Base-by-base conservation (phyloP, 2,329 filamentous ascomycete genomes). In the Colletotrichum karsti region DNA sequence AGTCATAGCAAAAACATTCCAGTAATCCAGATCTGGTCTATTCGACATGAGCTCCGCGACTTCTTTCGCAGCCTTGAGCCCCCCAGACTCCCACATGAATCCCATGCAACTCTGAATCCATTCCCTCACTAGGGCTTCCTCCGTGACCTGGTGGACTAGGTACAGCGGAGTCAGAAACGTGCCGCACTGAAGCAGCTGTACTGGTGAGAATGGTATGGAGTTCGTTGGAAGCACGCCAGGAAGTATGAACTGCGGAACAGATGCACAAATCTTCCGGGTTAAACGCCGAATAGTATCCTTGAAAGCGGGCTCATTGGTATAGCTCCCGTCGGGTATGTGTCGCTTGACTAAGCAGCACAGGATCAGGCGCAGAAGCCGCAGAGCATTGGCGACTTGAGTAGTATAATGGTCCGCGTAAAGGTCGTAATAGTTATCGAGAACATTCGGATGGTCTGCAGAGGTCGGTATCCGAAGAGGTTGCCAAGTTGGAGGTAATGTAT, bases 1-100 rank as follows among this genome's bases (percentile, higher is more conserved):
- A 2, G 74, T 37, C 58, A 70, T 72, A 3, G 72, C 69, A 50
- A 73, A 75, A 2, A 76, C 69, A 3, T 69, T 63, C 70, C 72
- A 73, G 22, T 72, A 75, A 2, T 60, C 63, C 44, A 70, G 22
- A 37, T 71, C 24, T 4, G 55, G 39, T 12, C 9, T 18, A 7
- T 26, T 58, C 10, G 56, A 20, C 37, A 74, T 41, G 18, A 69
- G 28, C 2, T 69, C 53, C 3, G 63, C 66, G 4, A 73, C 63
- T 8, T 61, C 58, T 35, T 46, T 59, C 2, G 73, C 73, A 30
- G 67, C 54, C 22, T 28, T 53, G 7, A 74, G 26, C 3, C 63
- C 64, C 0, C 72, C 73, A 9, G 41, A 51, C 5, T 69, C 59
- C n/a, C 73, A 71, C 65, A 73, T 72, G 39, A 60, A 57, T 5